phyloP scores from a whole-genome alignment of 306 rosid genomes.

The Prunus armeniaca region DNA sequence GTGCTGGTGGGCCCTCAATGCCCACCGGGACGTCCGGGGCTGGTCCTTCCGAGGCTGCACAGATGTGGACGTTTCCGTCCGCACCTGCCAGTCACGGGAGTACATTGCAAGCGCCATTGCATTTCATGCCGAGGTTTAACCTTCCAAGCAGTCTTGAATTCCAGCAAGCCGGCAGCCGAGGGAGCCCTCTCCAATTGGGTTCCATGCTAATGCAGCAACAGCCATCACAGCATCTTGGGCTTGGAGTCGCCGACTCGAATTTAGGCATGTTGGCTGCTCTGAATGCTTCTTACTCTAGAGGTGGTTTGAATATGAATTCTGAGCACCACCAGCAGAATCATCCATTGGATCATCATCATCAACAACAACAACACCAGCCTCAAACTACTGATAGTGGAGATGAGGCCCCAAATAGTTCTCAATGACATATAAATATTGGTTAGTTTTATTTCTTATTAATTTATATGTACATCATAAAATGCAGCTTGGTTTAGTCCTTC shows the following conservation, averaged over 20 bases:
- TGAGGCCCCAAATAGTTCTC: constrained; percentile 63
- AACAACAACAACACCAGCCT: constrained; percentile 21
- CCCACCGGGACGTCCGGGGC: constrained; percentile 18
- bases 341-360: constrained; percentile 51
- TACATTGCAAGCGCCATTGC: constrained; percentile 57
- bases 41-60: constrained; percentile 49
- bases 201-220: constrained; percentile 69
- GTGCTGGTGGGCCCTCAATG: constrained; percentile 39
- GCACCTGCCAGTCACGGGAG: constrained; percentile 31
- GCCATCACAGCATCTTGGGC: constrained; percentile 67
- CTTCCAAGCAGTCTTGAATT: constrained; percentile 50
- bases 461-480: constrained; percentile 1
- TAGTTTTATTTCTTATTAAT: constrained; percentile 28
- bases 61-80: constrained; percentile 78
- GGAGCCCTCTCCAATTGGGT: constrained; percentile 61
- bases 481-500: constrained; percentile 14
- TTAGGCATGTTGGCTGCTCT: constrained; percentile 86
- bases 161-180: constrained; percentile 40
- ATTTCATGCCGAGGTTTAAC: constrained; percentile 74
- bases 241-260: constrained; percentile 74
- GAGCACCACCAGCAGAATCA: constrained; percentile 30
- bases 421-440: constrained; percentile 43
- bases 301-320: constrained; percentile 59
- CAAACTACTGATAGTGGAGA: constrained; percentile 63
- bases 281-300: constrained; percentile 75